phyloP scores from a whole-genome alignment of 139 green algal genomes.

The Eudorina sp. region DNA sequence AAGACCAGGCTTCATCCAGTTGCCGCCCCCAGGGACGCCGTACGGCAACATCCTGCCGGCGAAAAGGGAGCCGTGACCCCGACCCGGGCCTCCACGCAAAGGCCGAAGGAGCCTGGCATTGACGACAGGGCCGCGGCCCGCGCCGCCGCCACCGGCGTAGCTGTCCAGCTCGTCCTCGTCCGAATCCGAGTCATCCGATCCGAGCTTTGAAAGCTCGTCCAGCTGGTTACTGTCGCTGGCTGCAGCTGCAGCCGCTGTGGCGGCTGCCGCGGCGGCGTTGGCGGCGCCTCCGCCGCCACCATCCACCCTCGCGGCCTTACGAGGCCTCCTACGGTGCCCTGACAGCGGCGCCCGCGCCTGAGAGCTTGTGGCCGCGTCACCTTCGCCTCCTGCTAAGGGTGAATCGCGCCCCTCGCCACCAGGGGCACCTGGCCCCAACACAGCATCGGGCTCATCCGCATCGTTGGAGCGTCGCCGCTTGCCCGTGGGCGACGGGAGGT shows the following conservation, averaged over 20 bases:
- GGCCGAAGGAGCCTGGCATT: background rate
- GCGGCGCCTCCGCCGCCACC: background rate
- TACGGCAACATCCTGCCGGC: background rate
- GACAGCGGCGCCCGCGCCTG: background rate
- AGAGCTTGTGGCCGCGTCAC: background rate
- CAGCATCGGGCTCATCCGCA: background rate
- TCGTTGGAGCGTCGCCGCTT: background rate
- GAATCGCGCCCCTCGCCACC: background rate
- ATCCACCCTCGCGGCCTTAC: constrained; percentile 33
- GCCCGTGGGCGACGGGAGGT: background rate
- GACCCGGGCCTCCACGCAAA: background rate
- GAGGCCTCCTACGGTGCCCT: constrained; percentile 5
- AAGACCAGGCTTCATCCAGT: constrained; percentile 34
- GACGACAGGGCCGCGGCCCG: background rate
- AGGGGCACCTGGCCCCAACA: background rate
- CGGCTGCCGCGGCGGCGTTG: background rate
- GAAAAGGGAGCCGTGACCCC: background rate
- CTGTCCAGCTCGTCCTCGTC: background rate
- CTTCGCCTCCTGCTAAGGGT: background rate
- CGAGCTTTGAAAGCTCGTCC: constrained; percentile 26
- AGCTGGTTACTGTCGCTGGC: background rate
- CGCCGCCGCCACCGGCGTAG: background rate
- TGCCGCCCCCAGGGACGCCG: background rate
- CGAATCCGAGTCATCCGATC: constrained; percentile 14
- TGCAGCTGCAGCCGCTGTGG: background rate